Evolutionary conservation across 768 basidiomycete species (phyloP).

Genomic region (Leccinum disarticulatum): DNA sequence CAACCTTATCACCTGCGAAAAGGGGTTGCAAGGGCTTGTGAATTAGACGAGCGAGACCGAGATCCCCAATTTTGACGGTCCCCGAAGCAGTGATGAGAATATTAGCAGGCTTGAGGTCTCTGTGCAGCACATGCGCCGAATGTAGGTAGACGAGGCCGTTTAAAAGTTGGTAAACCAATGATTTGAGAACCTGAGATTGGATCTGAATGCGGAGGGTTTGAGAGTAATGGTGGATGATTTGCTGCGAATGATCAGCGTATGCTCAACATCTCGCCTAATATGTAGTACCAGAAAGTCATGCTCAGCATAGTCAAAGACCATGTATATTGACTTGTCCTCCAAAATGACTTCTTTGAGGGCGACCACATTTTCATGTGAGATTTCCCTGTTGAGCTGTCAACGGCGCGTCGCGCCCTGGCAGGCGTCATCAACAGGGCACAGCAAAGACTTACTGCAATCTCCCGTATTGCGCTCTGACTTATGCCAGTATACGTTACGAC

Average conservation of each 20-base stretch:
- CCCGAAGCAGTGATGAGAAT: conserved; percentile 91
- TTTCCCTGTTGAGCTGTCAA: conserved; percentile 80
- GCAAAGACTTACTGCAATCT: conserved; percentile 75
- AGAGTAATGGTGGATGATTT: conserved; percentile 98
- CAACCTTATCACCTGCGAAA: conserved; percentile 94
- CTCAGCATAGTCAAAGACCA: conserved; percentile 99
- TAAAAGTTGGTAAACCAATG: conserved; percentile 89
- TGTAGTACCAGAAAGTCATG: conserved; percentile 86
- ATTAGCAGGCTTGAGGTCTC: conserved; percentile 98
- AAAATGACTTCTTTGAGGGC: conserved; percentile 92
- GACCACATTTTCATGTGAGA: conserved; percentile 87
- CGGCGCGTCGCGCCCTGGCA: conserved; percentile 2
- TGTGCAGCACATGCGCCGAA: conserved; percentile 91
- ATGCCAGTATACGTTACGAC: conserved; percentile 95
- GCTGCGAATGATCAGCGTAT: conserved; percentile 45
- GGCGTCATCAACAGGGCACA: conserved; percentile 14
- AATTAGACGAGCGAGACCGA: conserved; percentile 89
- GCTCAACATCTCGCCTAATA: background rate
- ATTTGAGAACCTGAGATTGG: conserved; percentile 79
- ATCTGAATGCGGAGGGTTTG: conserved; percentile 82
- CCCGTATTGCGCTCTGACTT: conserved; percentile 95
- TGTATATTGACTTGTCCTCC: conserved; percentile 98
- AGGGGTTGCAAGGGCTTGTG: conserved; percentile 90
- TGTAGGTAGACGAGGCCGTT: conserved; percentile 96
- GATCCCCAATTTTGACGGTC: conserved; percentile 96